phyloP scores from a whole-genome alignment of 805 yeast genomes.

The Phaffomyces antillensis region DNA sequence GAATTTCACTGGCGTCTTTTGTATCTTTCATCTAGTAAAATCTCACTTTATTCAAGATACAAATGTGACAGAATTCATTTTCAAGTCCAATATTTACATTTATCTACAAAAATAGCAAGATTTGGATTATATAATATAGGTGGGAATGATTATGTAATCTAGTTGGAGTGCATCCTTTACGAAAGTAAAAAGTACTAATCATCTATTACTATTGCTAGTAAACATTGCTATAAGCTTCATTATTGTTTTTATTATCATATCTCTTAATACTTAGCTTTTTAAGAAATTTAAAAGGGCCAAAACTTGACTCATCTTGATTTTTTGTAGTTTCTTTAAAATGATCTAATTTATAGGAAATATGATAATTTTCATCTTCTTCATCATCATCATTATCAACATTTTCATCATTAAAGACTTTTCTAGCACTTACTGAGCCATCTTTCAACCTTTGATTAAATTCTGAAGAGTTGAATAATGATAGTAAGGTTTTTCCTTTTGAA shows the following conservation, averaged over 20 bases:
- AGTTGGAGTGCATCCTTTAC: not conserved
- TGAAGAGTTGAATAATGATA: slow-evolving; percentile 5
- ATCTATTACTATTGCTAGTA: not conserved
- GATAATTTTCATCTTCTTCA: slow-evolving; percentile 5
- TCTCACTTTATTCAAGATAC: too few relatives aligned
- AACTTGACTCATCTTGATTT: too few relatives aligned
- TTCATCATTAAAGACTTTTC: slow-evolving; percentile 2
- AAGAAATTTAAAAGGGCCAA: not conserved
- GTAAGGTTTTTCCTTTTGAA: not conserved
- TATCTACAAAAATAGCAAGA: too few relatives aligned
- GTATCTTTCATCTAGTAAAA: not conserved
- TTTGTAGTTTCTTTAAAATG: not conserved
- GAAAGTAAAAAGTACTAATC: not conserved
- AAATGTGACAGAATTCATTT: too few relatives aligned
- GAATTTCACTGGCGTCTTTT: not conserved
- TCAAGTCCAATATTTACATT: too few relatives aligned
- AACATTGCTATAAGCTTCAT: not conserved
- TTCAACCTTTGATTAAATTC: slow-evolving; percentile 7
- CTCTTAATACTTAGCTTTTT: slow-evolving; percentile 3
- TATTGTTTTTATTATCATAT: not conserved
- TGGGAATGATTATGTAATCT: too few relatives aligned
- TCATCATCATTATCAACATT: slow-evolving; percentile 4
- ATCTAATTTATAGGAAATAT: slow-evolving; percentile 6
- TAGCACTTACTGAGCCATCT: slow-evolving; percentile 6
- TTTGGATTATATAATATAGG: too few relatives aligned